Percentiles rank a stretch among this genome's conserved stretches.
Conservation (phyloP, 192 early-diverging fungal species). For the Coemansia sp. region DNA sequence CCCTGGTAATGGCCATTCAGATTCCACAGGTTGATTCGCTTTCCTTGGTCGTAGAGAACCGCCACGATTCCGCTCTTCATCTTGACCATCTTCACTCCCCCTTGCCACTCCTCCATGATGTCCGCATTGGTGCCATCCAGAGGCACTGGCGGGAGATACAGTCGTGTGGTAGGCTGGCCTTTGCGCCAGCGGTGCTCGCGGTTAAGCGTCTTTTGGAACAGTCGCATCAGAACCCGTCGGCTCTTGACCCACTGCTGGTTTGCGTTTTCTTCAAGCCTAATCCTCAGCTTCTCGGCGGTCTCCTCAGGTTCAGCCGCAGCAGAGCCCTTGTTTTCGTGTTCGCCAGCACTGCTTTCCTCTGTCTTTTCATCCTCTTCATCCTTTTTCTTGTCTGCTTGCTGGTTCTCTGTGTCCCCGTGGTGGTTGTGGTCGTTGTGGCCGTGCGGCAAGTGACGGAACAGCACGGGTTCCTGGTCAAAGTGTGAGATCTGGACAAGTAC, state of each 20-base stretch:
- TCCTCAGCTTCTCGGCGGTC: constrained; percentile 2
- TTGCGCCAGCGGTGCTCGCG: constrained; percentile 36
- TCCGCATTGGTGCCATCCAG: constrained; percentile 42
- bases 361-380: background rate
- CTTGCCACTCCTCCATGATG: constrained; percentile 45
- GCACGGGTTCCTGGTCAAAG: constrained; percentile 51
- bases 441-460: constrained; percentile 36
- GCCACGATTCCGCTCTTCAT: constrained; percentile 45
- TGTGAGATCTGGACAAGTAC: constrained; percentile 36
- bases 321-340: background rate
- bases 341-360: background rate
- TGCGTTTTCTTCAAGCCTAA: constrained; percentile 27
- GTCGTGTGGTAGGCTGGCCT: constrained; percentile 24
- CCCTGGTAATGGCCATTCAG: constrained; percentile 24
- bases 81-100: constrained; percentile 29
- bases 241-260: constrained; percentile 50
- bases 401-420: too few species aligned
- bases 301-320: background rate
- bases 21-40: constrained; percentile 31
- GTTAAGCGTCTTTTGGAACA: constrained; percentile 45
- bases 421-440: constrained; percentile 11
- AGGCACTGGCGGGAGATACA: constrained; percentile 48
- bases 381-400: background rate
- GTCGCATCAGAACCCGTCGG: constrained; percentile 20
- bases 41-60: constrained; percentile 25